Conservation (phyloP, 1,284 basidiomycete species). For the Moesziomyces aphidis region DNA sequence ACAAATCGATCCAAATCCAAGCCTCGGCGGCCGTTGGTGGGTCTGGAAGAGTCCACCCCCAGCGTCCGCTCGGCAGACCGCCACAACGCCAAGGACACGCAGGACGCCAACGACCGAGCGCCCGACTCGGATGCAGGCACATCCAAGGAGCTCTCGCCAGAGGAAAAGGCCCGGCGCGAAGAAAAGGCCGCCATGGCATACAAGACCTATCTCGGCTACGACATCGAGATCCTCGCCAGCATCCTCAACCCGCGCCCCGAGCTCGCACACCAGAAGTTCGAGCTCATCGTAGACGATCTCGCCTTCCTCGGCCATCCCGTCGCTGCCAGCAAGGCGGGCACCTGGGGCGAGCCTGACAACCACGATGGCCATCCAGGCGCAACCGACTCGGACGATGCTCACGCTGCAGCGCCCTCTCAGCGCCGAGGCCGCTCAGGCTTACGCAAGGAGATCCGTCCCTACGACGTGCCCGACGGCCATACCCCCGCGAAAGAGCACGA, state of each 20-base stretch:
- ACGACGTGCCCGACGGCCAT: slow-evolving; percentile 17
- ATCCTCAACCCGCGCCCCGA: slow-evolving; percentile 81
- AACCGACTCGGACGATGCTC: slow-evolving; percentile 2
- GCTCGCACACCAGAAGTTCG: slow-evolving; percentile 94
- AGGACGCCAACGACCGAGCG: slow-evolving; percentile 19
- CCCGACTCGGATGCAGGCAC: slow-evolving; percentile 42
- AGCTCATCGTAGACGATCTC: slow-evolving; percentile 90
- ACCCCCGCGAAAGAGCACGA: neutral
- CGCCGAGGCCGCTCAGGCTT: slow-evolving; percentile 35
- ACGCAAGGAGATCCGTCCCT: slow-evolving; percentile 40
- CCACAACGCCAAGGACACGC: slow-evolving; percentile 16
- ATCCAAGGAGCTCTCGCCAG: slow-evolving; percentile 41
- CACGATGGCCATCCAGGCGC: neutral
- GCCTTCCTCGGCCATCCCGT: slow-evolving; percentile 96
- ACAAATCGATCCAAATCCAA: slow-evolving; percentile 30
- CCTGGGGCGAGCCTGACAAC: slow-evolving; percentile 25
- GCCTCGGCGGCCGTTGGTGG: slow-evolving; percentile 11
- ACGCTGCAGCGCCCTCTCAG: slow-evolving; percentile 3
- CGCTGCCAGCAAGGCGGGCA: slow-evolving; percentile 73
- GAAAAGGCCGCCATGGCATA: slow-evolving; percentile 45
- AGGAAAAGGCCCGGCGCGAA: slow-evolving; percentile 37
- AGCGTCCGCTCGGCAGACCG: slow-evolving; percentile 34
- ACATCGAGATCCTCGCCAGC: slow-evolving; percentile 81
- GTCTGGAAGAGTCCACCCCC: slow-evolving; percentile 24
- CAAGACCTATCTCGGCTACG: slow-evolving; percentile 81